Conservation (phyloP, 2,329 filamentous ascomycete genomes). For the Beauveria sp. region DNA sequence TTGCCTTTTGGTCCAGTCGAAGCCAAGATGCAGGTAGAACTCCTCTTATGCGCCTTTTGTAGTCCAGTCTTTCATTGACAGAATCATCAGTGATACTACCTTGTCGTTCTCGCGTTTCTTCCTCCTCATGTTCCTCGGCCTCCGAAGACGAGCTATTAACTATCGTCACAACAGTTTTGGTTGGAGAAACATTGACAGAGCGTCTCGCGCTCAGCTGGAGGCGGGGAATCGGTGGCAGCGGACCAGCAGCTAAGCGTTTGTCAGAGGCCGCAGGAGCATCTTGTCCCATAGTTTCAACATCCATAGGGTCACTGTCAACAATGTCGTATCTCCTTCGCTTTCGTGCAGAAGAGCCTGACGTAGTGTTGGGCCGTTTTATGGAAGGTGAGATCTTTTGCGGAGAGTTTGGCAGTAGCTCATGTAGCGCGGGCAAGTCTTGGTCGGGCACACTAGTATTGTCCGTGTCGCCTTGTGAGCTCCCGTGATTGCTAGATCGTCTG, state of each 20-base stretch:
- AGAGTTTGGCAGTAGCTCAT: conserved; percentile 24
- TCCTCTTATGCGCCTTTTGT: conserved; percentile 43
- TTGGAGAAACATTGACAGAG: not conserved
- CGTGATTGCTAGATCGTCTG: conserved; percentile 25
- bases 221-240: conserved; percentile 8
- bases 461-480: conserved; percentile 27
- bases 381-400: conserved; percentile 9
- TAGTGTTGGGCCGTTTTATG: conserved; percentile 18
- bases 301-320: conserved; percentile 25
- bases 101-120: not conserved
- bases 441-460: conserved; percentile 30
- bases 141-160: not conserved
- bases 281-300: conserved; percentile 11
- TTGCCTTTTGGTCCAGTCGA: conserved; percentile 45
- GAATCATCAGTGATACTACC: conserved; percentile 22
- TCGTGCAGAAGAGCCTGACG: conserved; percentile 20
- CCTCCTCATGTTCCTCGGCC: not conserved
- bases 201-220: not conserved
- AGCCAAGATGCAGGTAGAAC: conserved; percentile 63
- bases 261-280: not conserved
- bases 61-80: conserved; percentile 34
- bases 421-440: conserved; percentile 30
- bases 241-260: not conserved
- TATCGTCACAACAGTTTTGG: conserved; percentile 2
- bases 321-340: conserved; percentile 25